Evolutionary conservation across 495 filamentous ascomycete genomes (phyloP).

Genomic region (Penicillium arizonense): DNA sequence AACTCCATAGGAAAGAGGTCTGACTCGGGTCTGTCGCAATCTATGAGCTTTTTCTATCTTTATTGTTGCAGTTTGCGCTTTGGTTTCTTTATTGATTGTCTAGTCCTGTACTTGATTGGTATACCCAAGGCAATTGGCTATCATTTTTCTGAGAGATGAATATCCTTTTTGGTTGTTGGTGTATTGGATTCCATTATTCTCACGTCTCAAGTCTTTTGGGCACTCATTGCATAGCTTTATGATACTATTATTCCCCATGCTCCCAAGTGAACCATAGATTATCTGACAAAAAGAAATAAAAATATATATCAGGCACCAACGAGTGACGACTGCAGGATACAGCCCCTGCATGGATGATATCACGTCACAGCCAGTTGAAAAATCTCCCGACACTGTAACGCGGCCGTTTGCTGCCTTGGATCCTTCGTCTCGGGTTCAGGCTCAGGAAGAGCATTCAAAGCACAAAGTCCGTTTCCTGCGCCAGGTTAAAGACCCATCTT

Average conservation of each 20-base stretch:
- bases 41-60: neutral
- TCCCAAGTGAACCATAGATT: neutral
- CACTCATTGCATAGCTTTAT: neutral
- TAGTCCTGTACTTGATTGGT: constrained; percentile 4
- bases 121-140: constrained; percentile 8
- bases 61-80: neutral
- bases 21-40: neutral
- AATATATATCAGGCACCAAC: no score
- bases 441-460: constrained; percentile 36
- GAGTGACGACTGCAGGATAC: no score
- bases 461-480: constrained; percentile 34
- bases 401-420: no score
- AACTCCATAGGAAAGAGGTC: constrained; percentile 21
- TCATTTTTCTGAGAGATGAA: constrained; percentile 4
- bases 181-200: neutral
- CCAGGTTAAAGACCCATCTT: constrained; percentile 46
- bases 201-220: neutral
- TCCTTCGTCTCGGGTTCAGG: neutral
- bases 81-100: constrained; percentile 2
- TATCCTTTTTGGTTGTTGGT: neutral
- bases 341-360: no score
- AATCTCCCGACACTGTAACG: neutral
- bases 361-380: neutral
- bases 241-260: no score
- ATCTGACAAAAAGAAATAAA: neutral